Base-by-base conservation (phyloP, 176 grass and related monocot genomes). In the Rhynchospora pubera region DNA sequence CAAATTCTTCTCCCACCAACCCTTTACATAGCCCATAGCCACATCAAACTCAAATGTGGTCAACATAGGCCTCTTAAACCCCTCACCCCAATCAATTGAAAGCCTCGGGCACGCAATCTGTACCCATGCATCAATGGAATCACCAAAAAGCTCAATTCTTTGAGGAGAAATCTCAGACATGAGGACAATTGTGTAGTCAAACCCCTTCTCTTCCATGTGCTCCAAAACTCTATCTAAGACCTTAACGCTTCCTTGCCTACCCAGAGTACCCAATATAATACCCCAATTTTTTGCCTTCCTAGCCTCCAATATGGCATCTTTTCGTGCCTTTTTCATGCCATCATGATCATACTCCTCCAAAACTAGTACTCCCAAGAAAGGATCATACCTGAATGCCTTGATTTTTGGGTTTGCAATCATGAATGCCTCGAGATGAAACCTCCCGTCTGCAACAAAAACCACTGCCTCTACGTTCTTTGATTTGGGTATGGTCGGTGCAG, bases 31-130 rank as follows among this genome's bases (percentile, higher is more conserved):
- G 3, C 89, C 96, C 5, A 99, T 65, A 0, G 91, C 91, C 0
- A 99, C 92, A 85, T 93, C 92, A 58, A 99, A 93, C 87, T 99
- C 96, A 7, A 99, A 99, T 46, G 92, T 93, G 0, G 92, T 99
- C 87, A 99, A 63, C 84, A 99, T 46, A 5, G 92, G 92, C 82
- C 57, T 99, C 72, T 86, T 90, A 85, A 95, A 99, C 28, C 96
- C 91, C 69, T 95, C 94, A 1, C 96, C 96, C 96, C 96, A 99
- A 84, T 98, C 91, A 7, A 95, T 98, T 6, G 96, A 98, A 58
- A 98, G 86, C 45, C 96, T 85, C 5, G 96, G 96, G 7, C 96
- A 93, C 0, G 92, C 96, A 74, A 99, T 99, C 74, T 98, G 96
- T 60, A 98, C 96, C 96, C 96, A 98, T 2, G 90, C 96, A 84